These are phyloP conservation scores for Nannochloropsis granulata DNA, from an alignment of 108 stramenopile genomes.

Conservation along the genomic window DNA sequence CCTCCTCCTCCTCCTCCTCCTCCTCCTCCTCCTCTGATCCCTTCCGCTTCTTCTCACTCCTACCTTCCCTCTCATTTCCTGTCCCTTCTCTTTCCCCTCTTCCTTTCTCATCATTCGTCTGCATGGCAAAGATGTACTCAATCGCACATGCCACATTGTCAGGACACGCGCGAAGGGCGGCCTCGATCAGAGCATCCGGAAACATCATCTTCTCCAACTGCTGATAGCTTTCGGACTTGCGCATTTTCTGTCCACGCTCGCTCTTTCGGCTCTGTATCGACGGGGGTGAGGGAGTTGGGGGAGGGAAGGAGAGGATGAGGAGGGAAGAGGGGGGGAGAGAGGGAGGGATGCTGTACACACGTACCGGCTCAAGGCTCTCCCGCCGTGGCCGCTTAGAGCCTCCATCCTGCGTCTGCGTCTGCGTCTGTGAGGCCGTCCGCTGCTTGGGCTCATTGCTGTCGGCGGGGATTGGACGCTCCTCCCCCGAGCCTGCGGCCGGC, in stretches of 20 bases:
- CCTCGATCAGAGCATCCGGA: neutral
- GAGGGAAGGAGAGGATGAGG: neutral
- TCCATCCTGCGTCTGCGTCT: neutral
- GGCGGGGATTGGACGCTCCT: too few species aligned
- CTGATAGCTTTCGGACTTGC: neutral
- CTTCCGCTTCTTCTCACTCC: neutral
- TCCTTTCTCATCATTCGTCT: neutral
- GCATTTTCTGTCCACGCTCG: neutral
- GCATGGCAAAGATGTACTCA: neutral
- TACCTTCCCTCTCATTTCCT: neutral
- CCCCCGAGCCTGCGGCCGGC: too few species aligned
- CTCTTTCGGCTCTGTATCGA: neutral
- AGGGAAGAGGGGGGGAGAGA: neutral
- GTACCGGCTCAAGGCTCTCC: neutral
- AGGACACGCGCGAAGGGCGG: neutral
- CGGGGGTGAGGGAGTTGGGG: neutral
- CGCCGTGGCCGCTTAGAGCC: neutral
- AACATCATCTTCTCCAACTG: neutral
- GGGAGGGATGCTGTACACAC: neutral
- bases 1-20: neutral
- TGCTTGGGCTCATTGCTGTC: too few species aligned
- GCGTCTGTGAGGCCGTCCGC: too few species aligned
- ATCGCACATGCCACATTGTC: neutral
- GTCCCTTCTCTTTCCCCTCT: neutral
- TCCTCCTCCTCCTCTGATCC: neutral